These are phyloP conservation scores for Plectranthus barbatus DNA, from an alignment of 257 asterid genomes.

Conservation along the genomic window DNA sequence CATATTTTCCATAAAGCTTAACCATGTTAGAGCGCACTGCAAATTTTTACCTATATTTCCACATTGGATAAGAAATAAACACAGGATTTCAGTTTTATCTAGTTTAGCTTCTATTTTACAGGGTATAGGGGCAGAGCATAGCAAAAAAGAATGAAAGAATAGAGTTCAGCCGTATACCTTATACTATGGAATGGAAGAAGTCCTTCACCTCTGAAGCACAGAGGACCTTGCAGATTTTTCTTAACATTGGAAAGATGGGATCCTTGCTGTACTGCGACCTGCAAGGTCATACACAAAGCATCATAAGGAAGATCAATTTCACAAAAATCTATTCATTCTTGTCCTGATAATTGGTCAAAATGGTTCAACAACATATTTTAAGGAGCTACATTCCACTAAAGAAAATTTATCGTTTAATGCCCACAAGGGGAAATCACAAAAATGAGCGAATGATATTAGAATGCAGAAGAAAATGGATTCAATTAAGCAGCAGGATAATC, in stretches of 20 bases:
- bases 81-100: background rate
- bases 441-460: background rate
- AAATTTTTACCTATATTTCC: background rate
- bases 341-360: background rate
- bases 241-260: conserved; percentile 51
- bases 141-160: background rate
- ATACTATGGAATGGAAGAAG: conserved; percentile 47
- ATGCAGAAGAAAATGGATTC: background rate
- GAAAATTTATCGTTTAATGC: conserved; percentile 50
- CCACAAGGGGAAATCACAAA: conserved; percentile 12
- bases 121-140: background rate
- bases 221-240: background rate
- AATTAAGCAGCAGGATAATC: background rate
- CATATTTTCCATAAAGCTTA: background rate
- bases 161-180: conserved; percentile 28
- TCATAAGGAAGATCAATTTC: background rate
- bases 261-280: conserved; percentile 73
- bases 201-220: background rate
- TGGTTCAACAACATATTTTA: too few relatives aligned
- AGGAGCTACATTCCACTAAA: background rate
- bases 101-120: background rate
- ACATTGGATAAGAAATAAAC: background rate
- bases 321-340: background rate
- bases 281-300: conserved; percentile 4
- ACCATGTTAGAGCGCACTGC: background rate